Conservation (phyloP, 805 yeast genomes). For the Yamadazyma takamatsuzukensis region DNA sequence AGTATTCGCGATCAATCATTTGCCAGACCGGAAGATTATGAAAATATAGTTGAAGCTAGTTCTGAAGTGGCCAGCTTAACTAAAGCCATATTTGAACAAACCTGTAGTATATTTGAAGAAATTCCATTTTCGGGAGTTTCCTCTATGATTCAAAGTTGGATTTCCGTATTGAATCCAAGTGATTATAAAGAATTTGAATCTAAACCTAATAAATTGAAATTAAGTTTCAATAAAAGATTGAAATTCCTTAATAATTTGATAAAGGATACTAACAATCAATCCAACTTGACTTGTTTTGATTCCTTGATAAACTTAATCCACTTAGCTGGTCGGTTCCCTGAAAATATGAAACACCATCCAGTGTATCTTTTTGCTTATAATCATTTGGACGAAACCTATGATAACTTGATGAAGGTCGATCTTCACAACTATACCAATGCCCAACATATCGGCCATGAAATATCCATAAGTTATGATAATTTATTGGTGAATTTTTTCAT, state of each 20-base stretch:
- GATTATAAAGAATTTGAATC: constrained; percentile 32
- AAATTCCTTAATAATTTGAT: constrained; percentile 27
- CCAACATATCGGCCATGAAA: constrained; percentile 6
- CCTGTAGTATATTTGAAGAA: constrained; percentile 28
- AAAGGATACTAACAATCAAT: constrained; percentile 22
- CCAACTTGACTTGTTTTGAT: constrained; percentile 32
- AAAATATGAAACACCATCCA: constrained; percentile 18
- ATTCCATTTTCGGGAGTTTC: constrained; percentile 12
- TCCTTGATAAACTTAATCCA: constrained; percentile 32
- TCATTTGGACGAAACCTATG: constrained; percentile 31
- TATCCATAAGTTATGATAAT: constrained; percentile 16
- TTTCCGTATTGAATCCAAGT: constrained; percentile 28
- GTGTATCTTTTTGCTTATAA: constrained; percentile 25
- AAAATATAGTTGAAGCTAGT: constrained; percentile 16
- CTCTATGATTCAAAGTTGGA: constrained; percentile 25
- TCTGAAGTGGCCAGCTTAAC: constrained; percentile 22
- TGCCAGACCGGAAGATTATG: constrained; percentile 34
- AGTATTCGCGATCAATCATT: constrained; percentile 34
- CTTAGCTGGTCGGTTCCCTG: constrained; percentile 30
- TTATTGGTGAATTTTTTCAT: constrained; percentile 26
- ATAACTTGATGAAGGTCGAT: constrained; percentile 15
- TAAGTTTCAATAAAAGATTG: constrained; percentile 34
- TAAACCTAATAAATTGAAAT: constrained; percentile 27
- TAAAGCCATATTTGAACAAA: constrained; percentile 30
- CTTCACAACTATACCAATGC: constrained; percentile 9